Percentiles rank a stretch among this genome's conserved stretches.
phyloP scores from a whole-genome alignment of 495 filamentous ascomycete species.

The Hapsidospora chrysogenum region DNA sequence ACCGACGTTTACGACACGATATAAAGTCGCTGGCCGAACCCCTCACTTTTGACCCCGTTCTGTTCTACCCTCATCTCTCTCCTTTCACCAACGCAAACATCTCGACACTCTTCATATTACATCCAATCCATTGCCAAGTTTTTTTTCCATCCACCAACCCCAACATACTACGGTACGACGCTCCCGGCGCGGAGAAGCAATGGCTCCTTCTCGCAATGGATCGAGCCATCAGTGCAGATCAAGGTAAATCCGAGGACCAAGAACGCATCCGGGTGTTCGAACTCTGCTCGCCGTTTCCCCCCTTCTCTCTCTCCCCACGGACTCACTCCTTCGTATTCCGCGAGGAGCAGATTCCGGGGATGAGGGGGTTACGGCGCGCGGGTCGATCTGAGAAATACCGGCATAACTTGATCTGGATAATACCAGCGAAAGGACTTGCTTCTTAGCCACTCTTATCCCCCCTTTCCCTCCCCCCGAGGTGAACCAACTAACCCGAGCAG shows the following conservation, averaged over 20 bases:
- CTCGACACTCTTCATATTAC: too few relatives aligned
- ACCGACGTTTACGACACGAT: too few relatives aligned
- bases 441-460: conserved; percentile 22
- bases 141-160: too few relatives aligned
- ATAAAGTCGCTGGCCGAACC: too few relatives aligned
- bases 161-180: conserved; percentile 7
- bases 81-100: too few relatives aligned
- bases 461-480: conserved; percentile 14
- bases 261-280: conserved; percentile 22
- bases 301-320: neutral
- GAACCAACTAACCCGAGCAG: conserved; percentile 17
- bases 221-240: conserved; percentile 15
- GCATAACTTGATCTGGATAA: conserved; percentile 69
- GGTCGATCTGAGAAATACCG: conserved; percentile 24
- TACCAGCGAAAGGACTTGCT: conserved; percentile 72
- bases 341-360: too few relatives aligned
- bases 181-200: conserved; percentile 6
- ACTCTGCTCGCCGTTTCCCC: neutral
- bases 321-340: neutral
- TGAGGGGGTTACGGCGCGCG: too few relatives aligned
- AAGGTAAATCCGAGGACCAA: conserved; percentile 37
- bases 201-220: conserved; percentile 12
- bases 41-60: too few relatives aligned
- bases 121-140: too few relatives aligned
- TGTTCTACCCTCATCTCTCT: too few relatives aligned